Percentiles rank a stretch among this genome's conserved stretches.
Evolutionary conservation across 2,329 filamentous ascomycete genomes (phyloP).

Genomic region (Monilinia vaccinii-corymbosi): DNA sequence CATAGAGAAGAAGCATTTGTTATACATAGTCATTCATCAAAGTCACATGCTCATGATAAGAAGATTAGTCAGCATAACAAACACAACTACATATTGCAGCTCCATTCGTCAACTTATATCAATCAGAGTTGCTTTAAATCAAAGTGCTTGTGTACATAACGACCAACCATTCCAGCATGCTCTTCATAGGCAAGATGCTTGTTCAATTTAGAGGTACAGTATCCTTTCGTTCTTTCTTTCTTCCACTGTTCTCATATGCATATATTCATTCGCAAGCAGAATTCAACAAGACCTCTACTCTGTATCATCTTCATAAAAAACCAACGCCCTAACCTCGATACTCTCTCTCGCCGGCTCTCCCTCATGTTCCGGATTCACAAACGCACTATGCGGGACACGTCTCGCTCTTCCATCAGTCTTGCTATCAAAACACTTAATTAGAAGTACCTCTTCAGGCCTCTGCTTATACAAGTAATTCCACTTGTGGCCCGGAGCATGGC

Average conservation of each 20-base stretch:
- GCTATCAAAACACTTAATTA: constrained; percentile 55
- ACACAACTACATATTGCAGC: too few relatives aligned
- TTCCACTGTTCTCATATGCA: not conserved
- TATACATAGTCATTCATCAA: too few relatives aligned
- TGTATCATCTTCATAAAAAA: constrained; percentile 33
- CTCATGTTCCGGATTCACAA: constrained; percentile 40
- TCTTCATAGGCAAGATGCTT: not conserved
- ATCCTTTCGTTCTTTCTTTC: not conserved
- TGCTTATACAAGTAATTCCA: constrained; percentile 47
- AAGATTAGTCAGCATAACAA: too few relatives aligned
- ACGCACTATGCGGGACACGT: constrained; percentile 46
- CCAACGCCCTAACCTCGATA: constrained; percentile 47
- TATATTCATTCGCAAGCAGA: not conserved
- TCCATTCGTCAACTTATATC: too few relatives aligned
- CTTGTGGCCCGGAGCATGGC: constrained; percentile 34
- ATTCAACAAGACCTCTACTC: not conserved
- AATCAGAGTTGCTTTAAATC: too few relatives aligned
- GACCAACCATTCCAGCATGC: not conserved
- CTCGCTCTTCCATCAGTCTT: constrained; percentile 45
- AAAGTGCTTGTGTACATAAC: too few relatives aligned
- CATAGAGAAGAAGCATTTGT: too few relatives aligned
- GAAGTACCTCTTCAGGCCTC: constrained; percentile 42
- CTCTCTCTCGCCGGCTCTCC: constrained; percentile 38
- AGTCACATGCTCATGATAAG: too few relatives aligned
- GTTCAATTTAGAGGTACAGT: not conserved